Evolutionary conservation across 768 basidiomycete species (phyloP).

Genomic region (Pluteus cervinus): DNA sequence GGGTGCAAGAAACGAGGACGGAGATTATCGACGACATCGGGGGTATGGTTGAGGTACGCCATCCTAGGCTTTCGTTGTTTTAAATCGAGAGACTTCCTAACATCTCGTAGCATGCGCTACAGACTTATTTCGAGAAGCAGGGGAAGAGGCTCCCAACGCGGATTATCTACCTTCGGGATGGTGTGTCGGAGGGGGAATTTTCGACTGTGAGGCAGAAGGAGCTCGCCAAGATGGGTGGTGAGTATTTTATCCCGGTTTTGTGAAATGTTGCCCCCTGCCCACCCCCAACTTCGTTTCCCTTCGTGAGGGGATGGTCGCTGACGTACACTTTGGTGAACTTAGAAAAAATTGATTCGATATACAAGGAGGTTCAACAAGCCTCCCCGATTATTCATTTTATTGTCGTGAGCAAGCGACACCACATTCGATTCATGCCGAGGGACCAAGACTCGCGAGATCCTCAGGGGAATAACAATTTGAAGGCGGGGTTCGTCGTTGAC

Average conservation of each 20-base stretch:
- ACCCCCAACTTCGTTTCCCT: too few relatives aligned
- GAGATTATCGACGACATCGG: constrained; percentile 42
- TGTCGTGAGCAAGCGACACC: constrained; percentile 61
- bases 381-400: constrained; percentile 46
- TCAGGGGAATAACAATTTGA: constrained; percentile 45
- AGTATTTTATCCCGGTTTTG: background rate
- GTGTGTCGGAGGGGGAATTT: constrained; percentile 39
- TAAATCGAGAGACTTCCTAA: constrained; percentile 2
- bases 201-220: constrained; percentile 32
- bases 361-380: constrained; percentile 1
- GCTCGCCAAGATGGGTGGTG: constrained; percentile 39
- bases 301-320: background rate
- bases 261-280: background rate
- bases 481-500: constrained; percentile 42
- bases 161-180: constrained; percentile 44
- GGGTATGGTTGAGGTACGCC: constrained; percentile 27
- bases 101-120: constrained; percentile 13
- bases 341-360: background rate
- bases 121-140: constrained; percentile 9
- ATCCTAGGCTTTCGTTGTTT: background rate
- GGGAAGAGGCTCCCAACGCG: constrained; percentile 13
- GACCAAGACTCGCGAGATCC: constrained; percentile 14
- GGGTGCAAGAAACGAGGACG: constrained; percentile 38
- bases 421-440: constrained; percentile 42
- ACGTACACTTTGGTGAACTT: background rate